Conservation (phyloP, 768 basidiomycete genomes). For the Tremella yokohamensis region DNA sequence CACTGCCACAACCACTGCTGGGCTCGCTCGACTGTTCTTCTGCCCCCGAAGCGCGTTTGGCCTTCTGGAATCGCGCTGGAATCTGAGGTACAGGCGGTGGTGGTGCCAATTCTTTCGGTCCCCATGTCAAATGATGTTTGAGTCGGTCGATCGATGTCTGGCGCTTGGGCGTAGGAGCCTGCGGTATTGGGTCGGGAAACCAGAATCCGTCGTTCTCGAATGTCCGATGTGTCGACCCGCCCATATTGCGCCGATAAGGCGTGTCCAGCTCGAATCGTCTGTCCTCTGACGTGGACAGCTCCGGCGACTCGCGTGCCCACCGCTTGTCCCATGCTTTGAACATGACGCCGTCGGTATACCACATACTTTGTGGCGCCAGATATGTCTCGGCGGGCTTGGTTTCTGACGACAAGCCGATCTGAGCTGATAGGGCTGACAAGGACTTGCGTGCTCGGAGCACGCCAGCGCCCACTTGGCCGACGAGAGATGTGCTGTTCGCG, state of each 20-base stretch:
- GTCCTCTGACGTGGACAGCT: background rate
- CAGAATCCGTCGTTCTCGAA: background rate
- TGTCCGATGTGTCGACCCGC: background rate
- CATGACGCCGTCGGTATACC: constrained; percentile 2
- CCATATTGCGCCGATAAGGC: background rate
- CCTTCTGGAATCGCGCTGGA: constrained; percentile 14
- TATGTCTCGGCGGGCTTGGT: background rate
- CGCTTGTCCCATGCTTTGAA: background rate
- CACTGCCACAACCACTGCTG: background rate
- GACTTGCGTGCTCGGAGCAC: background rate
- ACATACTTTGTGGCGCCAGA: background rate
- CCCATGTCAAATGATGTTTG: constrained; percentile 7
- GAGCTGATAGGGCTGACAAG: background rate
- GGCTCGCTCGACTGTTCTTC: constrained; percentile 4
- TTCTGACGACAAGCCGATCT: background rate
- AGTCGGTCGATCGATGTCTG: constrained; percentile 48
- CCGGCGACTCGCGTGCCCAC: background rate
- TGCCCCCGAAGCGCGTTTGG: constrained; percentile 4
- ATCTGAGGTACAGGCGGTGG: constrained; percentile 31
- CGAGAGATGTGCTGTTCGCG: constrained; percentile 10
- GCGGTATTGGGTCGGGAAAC: background rate
- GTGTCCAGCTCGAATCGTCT: background rate
- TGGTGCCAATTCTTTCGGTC: constrained; percentile 35
- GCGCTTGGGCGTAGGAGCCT: constrained; percentile 10
- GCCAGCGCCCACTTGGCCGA: background rate